Evolutionary conservation across 2,329 filamentous ascomycete species (phyloP).

Genomic region (Phialophora macrospora): DNA sequence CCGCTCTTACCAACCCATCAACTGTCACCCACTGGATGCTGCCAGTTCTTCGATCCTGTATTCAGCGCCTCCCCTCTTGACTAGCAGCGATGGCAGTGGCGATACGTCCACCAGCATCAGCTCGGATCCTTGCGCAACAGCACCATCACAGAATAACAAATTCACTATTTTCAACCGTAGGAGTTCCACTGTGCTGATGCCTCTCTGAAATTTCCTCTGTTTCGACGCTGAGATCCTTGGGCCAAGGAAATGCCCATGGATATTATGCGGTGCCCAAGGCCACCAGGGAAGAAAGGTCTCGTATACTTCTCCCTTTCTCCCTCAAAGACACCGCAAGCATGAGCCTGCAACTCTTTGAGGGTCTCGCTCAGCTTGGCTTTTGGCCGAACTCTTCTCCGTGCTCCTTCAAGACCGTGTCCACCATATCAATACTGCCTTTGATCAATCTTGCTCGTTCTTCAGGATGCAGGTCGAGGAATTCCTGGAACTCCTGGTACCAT

Average conservation of each 20-base stretch:
- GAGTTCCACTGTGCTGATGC: neutral
- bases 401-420: slow-evolving; percentile 30
- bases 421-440: slow-evolving; percentile 37
- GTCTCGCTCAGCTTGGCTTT: slow-evolving; percentile 1
- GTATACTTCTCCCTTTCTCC: neutral
- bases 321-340: neutral
- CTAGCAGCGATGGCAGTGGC: neutral
- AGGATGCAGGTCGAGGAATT: slow-evolving; percentile 42
- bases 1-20: neutral
- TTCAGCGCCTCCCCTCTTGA: neutral
- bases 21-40: neutral
- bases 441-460: slow-evolving; percentile 40
- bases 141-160: neutral
- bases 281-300: neutral
- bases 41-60: neutral
- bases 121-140: neutral
- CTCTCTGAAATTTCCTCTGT: neutral
- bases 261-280: neutral
- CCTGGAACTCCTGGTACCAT: slow-evolving; percentile 49
- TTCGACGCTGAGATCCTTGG: neutral
- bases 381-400: slow-evolving; percentile 25
- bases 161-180: neutral
- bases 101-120: neutral
- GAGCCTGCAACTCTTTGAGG: neutral
- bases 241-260: neutral